Evolutionary conservation across 2,329 filamentous ascomycete genomes (phyloP).

Genomic region (Diaporthe sp.): DNA sequence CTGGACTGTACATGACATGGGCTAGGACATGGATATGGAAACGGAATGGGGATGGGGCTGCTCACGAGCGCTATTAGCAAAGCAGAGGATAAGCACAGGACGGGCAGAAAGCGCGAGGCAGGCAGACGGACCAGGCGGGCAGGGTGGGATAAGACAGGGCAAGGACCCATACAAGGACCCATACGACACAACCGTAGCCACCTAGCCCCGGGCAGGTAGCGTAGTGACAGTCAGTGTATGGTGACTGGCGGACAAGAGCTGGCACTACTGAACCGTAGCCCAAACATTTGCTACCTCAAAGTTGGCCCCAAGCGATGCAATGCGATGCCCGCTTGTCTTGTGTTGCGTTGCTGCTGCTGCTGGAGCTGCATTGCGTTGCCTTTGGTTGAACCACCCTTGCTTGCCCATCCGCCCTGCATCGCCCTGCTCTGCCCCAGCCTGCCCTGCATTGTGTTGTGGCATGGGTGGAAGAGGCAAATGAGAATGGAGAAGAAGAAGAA

Average conservation of each 20-base stretch:
- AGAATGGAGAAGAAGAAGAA: too few relatives aligned
- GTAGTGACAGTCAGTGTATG: not conserved
- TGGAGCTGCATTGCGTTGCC: not conserved
- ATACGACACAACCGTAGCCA: not conserved
- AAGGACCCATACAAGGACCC: conserved; percentile 4
- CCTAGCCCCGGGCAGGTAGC: not conserved
- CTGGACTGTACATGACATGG: not conserved
- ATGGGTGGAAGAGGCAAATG: not conserved
- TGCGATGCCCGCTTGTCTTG: conserved; percentile 2
- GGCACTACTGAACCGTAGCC: conserved; percentile 12
- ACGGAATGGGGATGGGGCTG: conserved; percentile 26
- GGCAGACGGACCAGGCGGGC: not conserved
- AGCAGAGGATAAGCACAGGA: not conserved
- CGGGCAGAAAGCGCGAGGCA: not conserved
- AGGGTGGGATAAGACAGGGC: conserved; percentile 12
- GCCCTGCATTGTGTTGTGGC: not conserved
- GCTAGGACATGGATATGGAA: conserved; percentile 26
- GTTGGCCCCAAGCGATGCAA: conserved; percentile 15
- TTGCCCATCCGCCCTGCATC: not conserved
- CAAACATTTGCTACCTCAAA: conserved; percentile 18
- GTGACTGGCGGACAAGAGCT: conserved; percentile 15
- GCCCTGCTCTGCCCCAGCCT: not conserved
- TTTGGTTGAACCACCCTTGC: not conserved
- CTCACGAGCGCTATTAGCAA: conserved; percentile 14
- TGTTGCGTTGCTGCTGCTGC: not conserved